Evolutionary conservation across 768 basidiomycete species (phyloP).

Genomic region (Rhodotorula sphaerocarpa): DNA sequence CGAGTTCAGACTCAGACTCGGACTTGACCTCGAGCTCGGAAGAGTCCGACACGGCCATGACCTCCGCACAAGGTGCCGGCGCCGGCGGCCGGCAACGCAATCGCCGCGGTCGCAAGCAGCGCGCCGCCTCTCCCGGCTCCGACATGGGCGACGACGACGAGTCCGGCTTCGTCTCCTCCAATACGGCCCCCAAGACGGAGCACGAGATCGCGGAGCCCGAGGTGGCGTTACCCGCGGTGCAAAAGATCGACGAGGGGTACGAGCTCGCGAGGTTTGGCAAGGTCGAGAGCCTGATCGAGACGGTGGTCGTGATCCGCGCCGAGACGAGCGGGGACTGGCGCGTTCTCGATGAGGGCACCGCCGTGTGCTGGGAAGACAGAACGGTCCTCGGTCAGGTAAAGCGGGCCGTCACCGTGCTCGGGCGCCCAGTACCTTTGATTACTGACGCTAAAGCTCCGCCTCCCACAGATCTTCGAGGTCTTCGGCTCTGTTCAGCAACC

Average conservation of each 20-base stretch:
- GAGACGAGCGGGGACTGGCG: conserved; percentile 52
- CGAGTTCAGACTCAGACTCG: conserved; percentile 21
- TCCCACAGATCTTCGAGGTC: conserved; percentile 73
- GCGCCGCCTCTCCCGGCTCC: neutral
- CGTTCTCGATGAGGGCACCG: conserved; percentile 77
- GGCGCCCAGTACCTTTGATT: too few species aligned
- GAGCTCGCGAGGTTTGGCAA: conserved; percentile 67
- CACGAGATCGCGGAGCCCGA: conserved; percentile 48
- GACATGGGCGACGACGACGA: conserved; percentile 27
- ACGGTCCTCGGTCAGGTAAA: conserved; percentile 84
- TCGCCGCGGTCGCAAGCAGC: conserved; percentile 5
- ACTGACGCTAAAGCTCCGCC: neutral
- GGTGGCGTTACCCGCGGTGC: conserved; percentile 52
- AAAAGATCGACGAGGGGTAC: conserved; percentile 59
- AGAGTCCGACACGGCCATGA: conserved; percentile 15
- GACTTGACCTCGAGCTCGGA: conserved; percentile 15
- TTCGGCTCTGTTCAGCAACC: conserved; percentile 89
- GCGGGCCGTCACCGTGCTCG: too few species aligned
- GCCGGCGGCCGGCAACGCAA: neutral
- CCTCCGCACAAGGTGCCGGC: too few species aligned
- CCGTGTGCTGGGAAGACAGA: conserved; percentile 81
- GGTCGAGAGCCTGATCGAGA: conserved; percentile 64
- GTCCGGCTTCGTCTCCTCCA: neutral
- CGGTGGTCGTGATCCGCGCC: conserved; percentile 66
- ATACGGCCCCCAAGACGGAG: conserved; percentile 32